Evolutionary conservation across 1,139 yeast species (phyloP), one percentile per base, ranked within the genome.

Genomic region (Hyphopichia khmerensis): DNA sequence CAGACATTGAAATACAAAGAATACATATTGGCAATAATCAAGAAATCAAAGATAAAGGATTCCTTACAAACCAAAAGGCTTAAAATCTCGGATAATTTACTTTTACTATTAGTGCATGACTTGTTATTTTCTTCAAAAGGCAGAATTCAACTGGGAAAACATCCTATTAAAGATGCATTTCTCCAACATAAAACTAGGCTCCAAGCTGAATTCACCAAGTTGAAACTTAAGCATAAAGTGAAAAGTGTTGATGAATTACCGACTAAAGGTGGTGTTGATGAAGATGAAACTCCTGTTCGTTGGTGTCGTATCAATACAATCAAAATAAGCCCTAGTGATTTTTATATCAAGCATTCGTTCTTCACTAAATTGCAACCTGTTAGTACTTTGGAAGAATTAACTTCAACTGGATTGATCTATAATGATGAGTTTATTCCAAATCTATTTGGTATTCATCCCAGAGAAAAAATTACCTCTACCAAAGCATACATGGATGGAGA

Each of bases 131-230:
- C 95, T 5, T 77, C 82, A 47, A 75, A 80, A 26, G 96, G 96
- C 9, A 69, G 97, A 48, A 87, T 93, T 45, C 95, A 89, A 57
- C 85, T 90, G 74, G 95, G 95, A 6, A 90, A 90, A 54, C 91
- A 87, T 47, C 88, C 93, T 0, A 74, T 89, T 45, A 93, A 93
- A 57, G 95, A 87, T 40, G 87, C 89, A 6, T 74, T 93, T 14
- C 67, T 93, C 42, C 75, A 80, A 45, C 85, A 89, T 59, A 87
- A 85, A 64, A 84, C 96, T 0, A 69, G 98, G 51, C 67, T 93
- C 38, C 82, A 80, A 49, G 93, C 95, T 1, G 98, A 93, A 58
- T 72, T 87, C 48, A 85, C 80, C 38, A 88, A 87, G 58, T 68
- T 89, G 55, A 88, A 89, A 55, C 63, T 91, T 52, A 84, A 82